phyloP scores from a whole-genome alignment of 305 asterid species.

The Fraxinus baroniana region DNA sequence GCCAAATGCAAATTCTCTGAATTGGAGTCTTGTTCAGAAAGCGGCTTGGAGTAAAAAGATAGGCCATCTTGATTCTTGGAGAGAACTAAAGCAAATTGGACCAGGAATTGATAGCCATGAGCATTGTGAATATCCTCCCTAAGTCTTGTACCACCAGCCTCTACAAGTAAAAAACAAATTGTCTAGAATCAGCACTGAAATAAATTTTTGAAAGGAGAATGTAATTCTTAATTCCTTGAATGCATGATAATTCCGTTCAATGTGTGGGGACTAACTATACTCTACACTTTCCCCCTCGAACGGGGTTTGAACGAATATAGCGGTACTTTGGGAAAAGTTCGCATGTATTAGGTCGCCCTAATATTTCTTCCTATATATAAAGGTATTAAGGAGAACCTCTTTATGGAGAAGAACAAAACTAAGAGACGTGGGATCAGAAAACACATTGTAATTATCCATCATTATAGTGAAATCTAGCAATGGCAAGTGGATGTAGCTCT shows the following conservation, averaged over 20 bases:
- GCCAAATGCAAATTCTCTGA: constrained; percentile 39
- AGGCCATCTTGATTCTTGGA: constrained; percentile 57
- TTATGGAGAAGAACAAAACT: neutral
- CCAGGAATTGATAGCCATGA: constrained; percentile 96
- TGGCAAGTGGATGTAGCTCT: neutral
- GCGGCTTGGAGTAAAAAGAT: constrained; percentile 35
- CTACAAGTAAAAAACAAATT: constrained; percentile 56
- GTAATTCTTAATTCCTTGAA: constrained; percentile 14
- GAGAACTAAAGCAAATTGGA: constrained; percentile 92
- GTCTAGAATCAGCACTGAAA: constrained; percentile 38
- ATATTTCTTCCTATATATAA: constrained; percentile 10
- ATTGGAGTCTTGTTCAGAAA: constrained; percentile 48
- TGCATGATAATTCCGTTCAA: neutral
- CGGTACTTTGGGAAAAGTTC: neutral
- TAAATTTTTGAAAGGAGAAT: constrained; percentile 7
- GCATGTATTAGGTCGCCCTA: neutral
- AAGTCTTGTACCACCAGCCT: constrained; percentile 85
- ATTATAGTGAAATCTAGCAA: neutral
- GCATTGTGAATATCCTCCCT: constrained; percentile 98
- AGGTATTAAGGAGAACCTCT: neutral
- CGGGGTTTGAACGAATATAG: neutral
- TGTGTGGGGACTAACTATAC: neutral
- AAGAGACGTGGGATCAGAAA: neutral
- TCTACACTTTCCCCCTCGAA: neutral
- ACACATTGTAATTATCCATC: neutral